A percentile compares a stretch with the other conserved stretches of the same genome.
phyloP scores from a whole-genome alignment of 2,329 filamentous ascomycete genomes.

The Epichloe sibirici region DNA sequence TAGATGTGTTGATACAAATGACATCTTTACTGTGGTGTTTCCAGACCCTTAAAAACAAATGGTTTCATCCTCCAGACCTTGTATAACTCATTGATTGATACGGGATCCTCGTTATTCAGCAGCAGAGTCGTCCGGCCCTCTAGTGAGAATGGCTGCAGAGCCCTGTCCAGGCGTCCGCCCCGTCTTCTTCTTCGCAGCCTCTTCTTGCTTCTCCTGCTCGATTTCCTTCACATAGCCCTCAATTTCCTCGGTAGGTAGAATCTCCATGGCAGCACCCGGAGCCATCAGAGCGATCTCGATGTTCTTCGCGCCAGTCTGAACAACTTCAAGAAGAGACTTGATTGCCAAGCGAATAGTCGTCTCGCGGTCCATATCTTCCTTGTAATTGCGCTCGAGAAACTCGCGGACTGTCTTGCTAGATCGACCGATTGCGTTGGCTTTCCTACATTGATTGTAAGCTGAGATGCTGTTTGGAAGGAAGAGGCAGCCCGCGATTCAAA shows the following conservation, averaged over 20 bases:
- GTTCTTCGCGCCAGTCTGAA: slow-evolving; percentile 98
- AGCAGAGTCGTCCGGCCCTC: slow-evolving; percentile 33
- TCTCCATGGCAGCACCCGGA: slow-evolving; percentile 80
- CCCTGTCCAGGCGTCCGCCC: slow-evolving; percentile 59
- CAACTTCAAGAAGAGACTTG: slow-evolving; percentile 95
- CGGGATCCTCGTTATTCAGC: slow-evolving; percentile 19
- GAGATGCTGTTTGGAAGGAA: slow-evolving; percentile 7
- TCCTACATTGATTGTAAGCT: slow-evolving; percentile 44
- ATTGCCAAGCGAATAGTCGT: slow-evolving; percentile 93
- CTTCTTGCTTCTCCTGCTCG: slow-evolving; percentile 98
- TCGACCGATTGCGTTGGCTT: slow-evolving; percentile 95
- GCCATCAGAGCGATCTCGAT: slow-evolving; percentile 99
- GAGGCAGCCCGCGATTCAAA: background rate
- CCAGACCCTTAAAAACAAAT: slow-evolving; percentile 6
- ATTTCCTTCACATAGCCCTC: slow-evolving; percentile 97
- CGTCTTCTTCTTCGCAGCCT: slow-evolving; percentile 93
- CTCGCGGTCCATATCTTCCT: slow-evolving; percentile 93
- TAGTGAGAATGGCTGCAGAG: slow-evolving; percentile 62
- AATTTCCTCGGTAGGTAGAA: slow-evolving; percentile 91
- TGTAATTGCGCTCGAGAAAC: slow-evolving; percentile 97
- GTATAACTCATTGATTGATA: background rate
- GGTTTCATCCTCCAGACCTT: background rate
- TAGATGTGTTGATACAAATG: slow-evolving; percentile 26
- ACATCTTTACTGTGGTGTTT: slow-evolving; percentile 15
- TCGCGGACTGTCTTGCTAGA: slow-evolving; percentile 98